A percentile compares a stretch with the other conserved stretches of the same genome.
phyloP scores from a whole-genome alignment of 805 yeast genomes.

The Pichia cabralensis region DNA sequence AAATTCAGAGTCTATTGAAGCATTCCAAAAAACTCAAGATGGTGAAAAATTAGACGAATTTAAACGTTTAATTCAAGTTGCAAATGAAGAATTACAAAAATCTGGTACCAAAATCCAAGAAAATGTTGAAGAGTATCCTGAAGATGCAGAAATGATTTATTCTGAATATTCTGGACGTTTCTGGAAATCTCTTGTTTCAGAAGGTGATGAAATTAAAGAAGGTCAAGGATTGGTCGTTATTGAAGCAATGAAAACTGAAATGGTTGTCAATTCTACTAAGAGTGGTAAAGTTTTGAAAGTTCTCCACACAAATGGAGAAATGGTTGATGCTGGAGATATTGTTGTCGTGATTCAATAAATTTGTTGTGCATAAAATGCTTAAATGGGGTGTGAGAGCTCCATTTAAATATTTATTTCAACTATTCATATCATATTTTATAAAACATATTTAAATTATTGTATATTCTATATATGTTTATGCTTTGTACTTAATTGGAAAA shows the following conservation, averaged over 20 bases:
- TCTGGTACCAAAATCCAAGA: constrained; percentile 35
- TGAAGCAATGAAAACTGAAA: constrained; percentile 98
- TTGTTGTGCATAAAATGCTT: too few species aligned
- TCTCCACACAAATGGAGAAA: constrained; percentile 79
- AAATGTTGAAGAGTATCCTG: constrained; percentile 54
- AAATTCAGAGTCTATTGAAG: constrained; percentile 62
- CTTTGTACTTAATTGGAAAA: too few species aligned
- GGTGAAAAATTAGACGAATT: constrained; percentile 83
- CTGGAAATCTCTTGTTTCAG: constrained; percentile 84
- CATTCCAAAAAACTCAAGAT: constrained; percentile 55
- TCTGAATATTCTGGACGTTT: constrained; percentile 95
- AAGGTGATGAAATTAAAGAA: constrained; percentile 60
- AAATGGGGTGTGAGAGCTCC: neutral
- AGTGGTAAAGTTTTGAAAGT: constrained; percentile 66
- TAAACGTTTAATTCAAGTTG: constrained; percentile 68
- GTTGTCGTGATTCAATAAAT: constrained; percentile 50
- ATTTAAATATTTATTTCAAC: too few species aligned
- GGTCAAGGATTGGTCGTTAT: constrained; percentile 82
- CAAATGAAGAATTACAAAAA: constrained; percentile 62
- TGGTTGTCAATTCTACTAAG: constrained; percentile 69
- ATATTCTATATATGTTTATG: too few species aligned
- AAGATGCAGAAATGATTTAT: constrained; percentile 73
- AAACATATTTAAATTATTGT: too few species aligned
- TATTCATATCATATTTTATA: too few species aligned
- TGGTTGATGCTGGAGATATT: constrained; percentile 94